Percentiles rank a stretch among this genome's conserved stretches.
phyloP scores from a whole-genome alignment of 768 basidiomycete genomes.

The Naganishia kalamii region DNA sequence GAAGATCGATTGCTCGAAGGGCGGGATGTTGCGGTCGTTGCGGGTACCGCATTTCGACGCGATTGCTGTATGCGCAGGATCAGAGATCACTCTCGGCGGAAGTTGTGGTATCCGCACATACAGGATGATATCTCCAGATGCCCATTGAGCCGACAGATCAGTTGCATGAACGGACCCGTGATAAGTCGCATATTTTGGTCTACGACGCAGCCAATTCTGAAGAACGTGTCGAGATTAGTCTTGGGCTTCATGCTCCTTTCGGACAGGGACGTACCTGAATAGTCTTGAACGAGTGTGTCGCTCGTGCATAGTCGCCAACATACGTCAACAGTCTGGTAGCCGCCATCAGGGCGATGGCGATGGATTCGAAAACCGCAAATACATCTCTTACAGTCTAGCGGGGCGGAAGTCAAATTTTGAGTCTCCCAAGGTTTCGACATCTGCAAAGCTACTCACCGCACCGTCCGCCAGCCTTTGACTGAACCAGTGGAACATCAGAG shows the following conservation, averaged over 20 bases:
- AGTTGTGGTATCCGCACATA: background rate
- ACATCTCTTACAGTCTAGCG: background rate
- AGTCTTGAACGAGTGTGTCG: slow-evolving; percentile 21
- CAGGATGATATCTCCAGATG: slow-evolving; percentile 27
- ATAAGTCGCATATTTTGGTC: no score
- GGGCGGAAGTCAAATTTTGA: no score
- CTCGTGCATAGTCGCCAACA: slow-evolving; percentile 31
- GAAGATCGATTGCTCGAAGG: slow-evolving; percentile 28
- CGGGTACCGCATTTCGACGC: slow-evolving; percentile 37
- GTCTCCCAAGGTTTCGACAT: no score
- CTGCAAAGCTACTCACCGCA: slow-evolving; percentile 26
- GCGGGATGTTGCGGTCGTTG: slow-evolving; percentile 30
- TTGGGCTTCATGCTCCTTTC: no score
- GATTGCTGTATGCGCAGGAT: slow-evolving; percentile 21
- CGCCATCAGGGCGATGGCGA: slow-evolving; percentile 28
- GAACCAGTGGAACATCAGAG: slow-evolving; percentile 34
- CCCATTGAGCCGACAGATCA: no score
- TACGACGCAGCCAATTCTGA: no score
- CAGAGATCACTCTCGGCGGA: background rate
- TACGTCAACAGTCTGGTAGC: slow-evolving; percentile 31
- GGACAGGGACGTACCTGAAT: slow-evolving; percentile 34
- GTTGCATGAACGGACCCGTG: no score
- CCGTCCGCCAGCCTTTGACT: slow-evolving; percentile 19
- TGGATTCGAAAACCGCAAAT: slow-evolving; percentile 26
- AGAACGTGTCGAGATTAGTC: no score